Conservation (phyloP, 2,329 filamentous ascomycete genomes). For the Claviceps purpurea region DNA sequence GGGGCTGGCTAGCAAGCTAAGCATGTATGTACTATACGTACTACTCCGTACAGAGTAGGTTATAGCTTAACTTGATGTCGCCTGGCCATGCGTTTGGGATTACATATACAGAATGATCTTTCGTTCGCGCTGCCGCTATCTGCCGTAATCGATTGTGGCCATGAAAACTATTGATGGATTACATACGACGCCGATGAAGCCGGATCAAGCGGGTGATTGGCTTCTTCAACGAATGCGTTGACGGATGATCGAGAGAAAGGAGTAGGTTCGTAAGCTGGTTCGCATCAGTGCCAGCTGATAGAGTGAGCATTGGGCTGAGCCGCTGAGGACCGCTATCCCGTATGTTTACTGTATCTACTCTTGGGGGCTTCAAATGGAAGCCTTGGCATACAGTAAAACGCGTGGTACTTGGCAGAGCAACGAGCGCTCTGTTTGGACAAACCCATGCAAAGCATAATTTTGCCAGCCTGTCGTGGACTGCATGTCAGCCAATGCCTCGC, state of each 20-base stretch:
- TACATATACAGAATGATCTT: too few relatives aligned
- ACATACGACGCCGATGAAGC: too few relatives aligned
- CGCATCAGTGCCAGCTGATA: not conserved
- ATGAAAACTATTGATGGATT: too few relatives aligned
- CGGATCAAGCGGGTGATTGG: too few relatives aligned
- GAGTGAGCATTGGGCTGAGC: not conserved
- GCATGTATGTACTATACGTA: too few relatives aligned
- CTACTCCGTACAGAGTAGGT: too few relatives aligned
- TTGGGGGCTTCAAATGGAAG: not conserved
- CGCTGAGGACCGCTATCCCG: not conserved
- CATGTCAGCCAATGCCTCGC: not conserved
- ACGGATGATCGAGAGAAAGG: not conserved
- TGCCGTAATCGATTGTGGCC: not conserved
- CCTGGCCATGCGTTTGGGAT: not conserved
- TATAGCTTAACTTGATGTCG: too few relatives aligned
- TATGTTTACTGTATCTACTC: not conserved
- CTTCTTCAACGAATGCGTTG: not conserved
- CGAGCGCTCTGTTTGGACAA: not conserved
- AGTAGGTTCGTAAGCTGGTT: not conserved
- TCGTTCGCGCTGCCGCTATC: not conserved
- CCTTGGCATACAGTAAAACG: not conserved
- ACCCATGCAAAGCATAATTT: slow-evolving; percentile 2
- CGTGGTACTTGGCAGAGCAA: not conserved
- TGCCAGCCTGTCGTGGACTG: not conserved
- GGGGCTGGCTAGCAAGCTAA: not conserved